Percentiles rank a stretch among this genome's conserved stretches.
phyloP scores from a whole-genome alignment of 257 asterid genomes.

The Jaltomata sinuosa region DNA sequence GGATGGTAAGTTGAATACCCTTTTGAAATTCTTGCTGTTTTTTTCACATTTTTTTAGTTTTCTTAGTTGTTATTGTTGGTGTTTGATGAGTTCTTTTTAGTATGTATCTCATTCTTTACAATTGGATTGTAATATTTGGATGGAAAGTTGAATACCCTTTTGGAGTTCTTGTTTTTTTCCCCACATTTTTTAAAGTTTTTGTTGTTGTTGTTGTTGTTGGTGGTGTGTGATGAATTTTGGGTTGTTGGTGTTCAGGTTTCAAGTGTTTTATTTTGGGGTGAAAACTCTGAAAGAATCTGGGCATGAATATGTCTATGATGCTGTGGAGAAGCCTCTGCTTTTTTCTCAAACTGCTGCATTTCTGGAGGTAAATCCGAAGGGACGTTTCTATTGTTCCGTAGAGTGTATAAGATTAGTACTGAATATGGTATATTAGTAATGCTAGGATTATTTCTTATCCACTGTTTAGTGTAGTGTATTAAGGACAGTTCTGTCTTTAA shows the following conservation, averaged over 20 bases:
- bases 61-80: conserved; percentile 19
- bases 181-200: not conserved
- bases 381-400: too few species aligned
- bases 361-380: too few species aligned
- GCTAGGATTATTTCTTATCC: too few species aligned
- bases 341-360: conserved; percentile 75
- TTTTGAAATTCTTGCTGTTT: not conserved
- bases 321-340: conserved; percentile 65
- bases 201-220: not conserved
- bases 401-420: too few species aligned
- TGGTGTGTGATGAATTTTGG: not conserved
- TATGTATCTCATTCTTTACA: conserved; percentile 63
- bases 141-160: too few species aligned
- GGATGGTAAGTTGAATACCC: conserved; percentile 49
- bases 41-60: too few species aligned
- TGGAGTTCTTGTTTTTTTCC: too few species aligned
- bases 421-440: too few species aligned
- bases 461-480: too few species aligned
- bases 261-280: conserved; percentile 60
- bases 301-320: conserved; percentile 56
- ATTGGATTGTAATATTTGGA: conserved; percentile 66
- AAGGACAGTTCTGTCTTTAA: too few species aligned
- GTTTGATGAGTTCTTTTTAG: conserved; percentile 21
- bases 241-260: conserved; percentile 25
- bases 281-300: conserved; percentile 49